These are phyloP conservation scores for Astrephomene gubernaculifera DNA, from an alignment of 139 green algal genomes.

Conservation along the genomic window DNA sequence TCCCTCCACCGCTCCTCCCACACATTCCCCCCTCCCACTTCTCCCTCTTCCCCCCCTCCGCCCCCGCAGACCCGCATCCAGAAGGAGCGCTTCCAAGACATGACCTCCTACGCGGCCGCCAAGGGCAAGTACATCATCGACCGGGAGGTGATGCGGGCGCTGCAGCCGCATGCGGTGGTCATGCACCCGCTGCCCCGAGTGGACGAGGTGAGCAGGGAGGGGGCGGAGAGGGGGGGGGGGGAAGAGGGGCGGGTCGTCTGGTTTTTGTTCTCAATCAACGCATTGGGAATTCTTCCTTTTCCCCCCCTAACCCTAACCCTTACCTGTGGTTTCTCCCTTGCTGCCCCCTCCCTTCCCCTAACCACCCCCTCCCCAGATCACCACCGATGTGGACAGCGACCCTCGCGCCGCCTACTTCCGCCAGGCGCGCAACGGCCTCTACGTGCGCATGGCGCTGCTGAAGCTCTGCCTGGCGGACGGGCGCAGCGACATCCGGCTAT, in stretches of 20 bases:
- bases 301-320: too few species aligned
- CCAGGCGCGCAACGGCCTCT: conserved; percentile 97
- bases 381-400: conserved; percentile 92
- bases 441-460: conserved; percentile 98
- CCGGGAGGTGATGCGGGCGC: conserved; percentile 78
- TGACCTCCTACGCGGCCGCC: conserved; percentile 85
- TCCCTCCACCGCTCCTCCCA: not conserved
- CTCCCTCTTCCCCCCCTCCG: conserved; percentile 62
- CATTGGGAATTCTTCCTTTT: too few species aligned
- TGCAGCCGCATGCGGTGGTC: conserved; percentile 87
- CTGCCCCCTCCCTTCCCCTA: not conserved
- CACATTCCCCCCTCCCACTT: not conserved
- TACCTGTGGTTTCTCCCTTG: not conserved
- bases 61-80: conserved; percentile 92
- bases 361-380: too few species aligned
- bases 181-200: conserved; percentile 98
- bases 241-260: too few species aligned
- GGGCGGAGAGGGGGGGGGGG: not conserved
- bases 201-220: conserved; percentile 83
- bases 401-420: conserved; percentile 97
- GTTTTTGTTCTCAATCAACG: too few species aligned
- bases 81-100: conserved; percentile 94
- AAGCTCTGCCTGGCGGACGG: conserved; percentile 75
- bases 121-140: conserved; percentile 97
- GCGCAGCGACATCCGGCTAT: not conserved